Conservation (phyloP, 2,329 filamentous ascomycete genomes). For the Colletotrichum euphorbiae region DNA sequence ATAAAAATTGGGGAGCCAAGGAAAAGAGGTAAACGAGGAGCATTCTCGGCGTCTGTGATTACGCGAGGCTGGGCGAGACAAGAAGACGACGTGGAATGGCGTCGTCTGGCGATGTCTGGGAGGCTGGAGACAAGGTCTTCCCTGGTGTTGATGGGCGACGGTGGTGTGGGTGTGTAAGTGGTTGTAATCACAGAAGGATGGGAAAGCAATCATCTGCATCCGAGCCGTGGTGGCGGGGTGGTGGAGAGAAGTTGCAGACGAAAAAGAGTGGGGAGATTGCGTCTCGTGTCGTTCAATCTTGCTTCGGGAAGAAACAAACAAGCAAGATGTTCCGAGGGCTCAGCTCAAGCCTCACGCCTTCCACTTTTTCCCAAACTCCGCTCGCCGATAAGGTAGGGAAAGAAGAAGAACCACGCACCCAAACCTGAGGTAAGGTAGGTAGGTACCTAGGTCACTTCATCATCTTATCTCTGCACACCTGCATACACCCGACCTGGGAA, state of each 20-base stretch:
- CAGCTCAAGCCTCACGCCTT: no score
- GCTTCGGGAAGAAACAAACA: slow-evolving; percentile 33
- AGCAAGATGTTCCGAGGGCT: slow-evolving; percentile 28
- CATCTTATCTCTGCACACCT: not conserved
- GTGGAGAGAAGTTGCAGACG: slow-evolving; percentile 29
- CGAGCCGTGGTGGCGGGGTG: not conserved
- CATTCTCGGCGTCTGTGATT: no score
- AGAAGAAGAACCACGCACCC: no score
- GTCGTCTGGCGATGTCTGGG: slow-evolving; percentile 1
- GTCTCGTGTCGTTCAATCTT: slow-evolving; percentile 31
- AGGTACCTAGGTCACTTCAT: no score
- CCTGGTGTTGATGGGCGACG: not conserved
- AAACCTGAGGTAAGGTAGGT: no score
- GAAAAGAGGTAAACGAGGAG: slow-evolving; percentile 24
- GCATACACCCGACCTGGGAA: not conserved
- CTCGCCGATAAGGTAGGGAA: not conserved
- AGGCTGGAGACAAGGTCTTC: not conserved
- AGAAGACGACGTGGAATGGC: slow-evolving; percentile 10
- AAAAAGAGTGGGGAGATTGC: not conserved
- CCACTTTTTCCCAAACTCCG: no score
- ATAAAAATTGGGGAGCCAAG: slow-evolving; percentile 32
- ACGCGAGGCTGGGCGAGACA: slow-evolving; percentile 16
- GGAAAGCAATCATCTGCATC: slow-evolving; percentile 21
- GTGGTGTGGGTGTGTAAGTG: slow-evolving; percentile 7
- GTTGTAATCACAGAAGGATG: not conserved